Conservation (phyloP, 192 early-diverging fungal genomes). For the Spizellomyces punctatus region DNA sequence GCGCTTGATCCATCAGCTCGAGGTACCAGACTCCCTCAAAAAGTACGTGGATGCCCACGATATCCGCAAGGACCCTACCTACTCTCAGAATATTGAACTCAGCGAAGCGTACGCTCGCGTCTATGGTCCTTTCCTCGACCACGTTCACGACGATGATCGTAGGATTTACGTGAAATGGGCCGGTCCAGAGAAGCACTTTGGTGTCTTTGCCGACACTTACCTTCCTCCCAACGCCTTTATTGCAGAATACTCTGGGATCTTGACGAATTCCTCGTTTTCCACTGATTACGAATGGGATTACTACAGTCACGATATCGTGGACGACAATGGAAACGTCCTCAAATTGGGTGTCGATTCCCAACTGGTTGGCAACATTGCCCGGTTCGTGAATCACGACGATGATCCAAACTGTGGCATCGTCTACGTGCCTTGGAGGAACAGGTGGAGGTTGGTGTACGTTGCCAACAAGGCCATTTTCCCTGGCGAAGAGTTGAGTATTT, state of each 20-base stretch:
- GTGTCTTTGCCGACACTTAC: slow-evolving; percentile 19
- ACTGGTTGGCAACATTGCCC: slow-evolving; percentile 26
- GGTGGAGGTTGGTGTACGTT: slow-evolving; percentile 28
- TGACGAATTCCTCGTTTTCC: slow-evolving; percentile 20
- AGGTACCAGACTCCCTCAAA: slow-evolving; percentile 8
- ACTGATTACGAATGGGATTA: slow-evolving; percentile 32
- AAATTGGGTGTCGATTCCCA: slow-evolving; percentile 17
- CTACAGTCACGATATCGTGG: slow-evolving; percentile 9
- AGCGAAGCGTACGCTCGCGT: slow-evolving; percentile 13
- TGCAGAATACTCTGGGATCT: slow-evolving; percentile 17
- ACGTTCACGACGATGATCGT: slow-evolving; percentile 5
- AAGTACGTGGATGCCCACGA: slow-evolving; percentile 25
- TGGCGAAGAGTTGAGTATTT: slow-evolving; percentile 30
- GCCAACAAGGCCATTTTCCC: slow-evolving; percentile 9
- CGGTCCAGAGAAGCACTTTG: slow-evolving; percentile 26
- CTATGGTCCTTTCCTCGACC: slow-evolving; percentile 23
- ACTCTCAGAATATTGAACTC: slow-evolving; percentile 4
- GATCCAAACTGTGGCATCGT: slow-evolving; percentile 24
- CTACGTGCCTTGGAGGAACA: slow-evolving; percentile 32
- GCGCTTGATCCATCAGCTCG: neutral
- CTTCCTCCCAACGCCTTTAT: slow-evolving; percentile 11
- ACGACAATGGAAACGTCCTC: slow-evolving; percentile 11
- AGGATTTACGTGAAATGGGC: slow-evolving; percentile 31
- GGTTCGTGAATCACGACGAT: slow-evolving; percentile 36
- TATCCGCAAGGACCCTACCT: slow-evolving; percentile 12